phyloP scores from a whole-genome alignment of 192 early-diverging fungal species.

The Podila epicladia region DNA sequence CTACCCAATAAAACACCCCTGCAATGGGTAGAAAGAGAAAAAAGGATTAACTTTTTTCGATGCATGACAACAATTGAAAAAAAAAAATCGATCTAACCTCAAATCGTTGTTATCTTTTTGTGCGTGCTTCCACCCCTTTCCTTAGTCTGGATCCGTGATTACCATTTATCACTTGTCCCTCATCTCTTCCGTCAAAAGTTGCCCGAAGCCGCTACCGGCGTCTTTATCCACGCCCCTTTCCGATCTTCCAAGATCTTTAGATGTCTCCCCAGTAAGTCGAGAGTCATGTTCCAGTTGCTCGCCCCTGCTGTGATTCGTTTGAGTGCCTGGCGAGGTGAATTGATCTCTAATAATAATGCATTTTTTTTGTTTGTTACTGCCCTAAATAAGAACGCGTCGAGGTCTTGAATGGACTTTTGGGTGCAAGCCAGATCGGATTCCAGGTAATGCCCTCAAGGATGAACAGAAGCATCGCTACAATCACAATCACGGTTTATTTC shows the following conservation, averaged over 20 bases:
- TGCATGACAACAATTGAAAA: background rate
- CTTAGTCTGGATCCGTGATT: conserved; percentile 97
- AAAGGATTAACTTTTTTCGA: conserved; percentile 51
- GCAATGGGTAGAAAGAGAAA: background rate
- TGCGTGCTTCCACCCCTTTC: background rate
- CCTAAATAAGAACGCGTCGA: conserved; percentile 71
- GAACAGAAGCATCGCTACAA: too few relatives aligned
- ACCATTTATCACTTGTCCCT: conserved; percentile 94
- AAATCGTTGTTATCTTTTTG: background rate
- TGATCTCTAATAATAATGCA: too few relatives aligned
- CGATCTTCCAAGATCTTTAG: conserved; percentile 96
- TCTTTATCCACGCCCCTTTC: conserved; percentile 97
- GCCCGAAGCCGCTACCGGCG: conserved; percentile 86
- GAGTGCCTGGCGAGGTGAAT: background rate
- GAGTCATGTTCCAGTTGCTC: too few relatives aligned
- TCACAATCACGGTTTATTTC: too few relatives aligned
- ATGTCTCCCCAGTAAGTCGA: conserved; percentile 76
- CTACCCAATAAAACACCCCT: too few relatives aligned
- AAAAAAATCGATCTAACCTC: background rate
- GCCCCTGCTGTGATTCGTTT: background rate
- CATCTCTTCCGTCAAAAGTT: conserved; percentile 82
- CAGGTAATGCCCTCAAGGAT: conserved; percentile 59
- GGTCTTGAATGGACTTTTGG: conserved; percentile 87
- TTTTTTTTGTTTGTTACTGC: background rate
- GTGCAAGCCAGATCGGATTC: conserved; percentile 92